Percentiles rank a stretch among this genome's conserved stretches.
These are phyloP conservation scores for Geotrichum citri-aurantii DNA, from an alignment of 1,139 yeast genomes.

Conservation along the genomic window DNA sequence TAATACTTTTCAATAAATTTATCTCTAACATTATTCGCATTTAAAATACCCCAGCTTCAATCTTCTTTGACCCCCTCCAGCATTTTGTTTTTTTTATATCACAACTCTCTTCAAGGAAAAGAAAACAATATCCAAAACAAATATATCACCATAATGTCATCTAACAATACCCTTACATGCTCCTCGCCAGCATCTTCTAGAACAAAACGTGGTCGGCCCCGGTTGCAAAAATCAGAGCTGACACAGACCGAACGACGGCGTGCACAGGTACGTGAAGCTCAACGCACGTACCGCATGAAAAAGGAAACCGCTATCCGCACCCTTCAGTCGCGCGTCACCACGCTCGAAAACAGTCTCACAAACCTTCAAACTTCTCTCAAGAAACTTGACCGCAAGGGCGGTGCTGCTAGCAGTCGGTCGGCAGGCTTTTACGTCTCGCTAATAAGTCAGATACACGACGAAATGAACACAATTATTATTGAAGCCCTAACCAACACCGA, in stretches of 20 bases:
- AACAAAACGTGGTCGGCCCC: neutral
- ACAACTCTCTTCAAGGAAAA: too few relatives aligned
- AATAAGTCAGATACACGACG: neutral
- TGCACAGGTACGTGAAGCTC: constrained; percentile 16
- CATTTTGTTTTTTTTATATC: too few relatives aligned
- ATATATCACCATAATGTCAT: too few relatives aligned
- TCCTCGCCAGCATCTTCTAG: neutral
- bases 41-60: too few relatives aligned
- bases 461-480: neutral
- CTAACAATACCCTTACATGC: neutral
- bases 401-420: neutral
- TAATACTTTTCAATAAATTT: neutral
- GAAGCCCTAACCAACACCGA: neutral
- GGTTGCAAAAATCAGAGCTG: neutral
- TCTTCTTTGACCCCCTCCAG: too few relatives aligned
- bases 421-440: neutral
- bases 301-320: constrained; percentile 13
- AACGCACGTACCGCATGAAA: constrained; percentile 12
- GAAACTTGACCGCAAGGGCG: neutral
- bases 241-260: constrained; percentile 11
- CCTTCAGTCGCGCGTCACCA: constrained; percentile 7
- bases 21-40: neutral
- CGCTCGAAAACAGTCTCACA: constrained; percentile 1
- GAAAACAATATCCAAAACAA: too few relatives aligned
- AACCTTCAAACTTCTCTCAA: neutral